Base-by-base conservation (phyloP, 768 basidiomycete genomes). In the Boletus rufocinnamomeus region DNA sequence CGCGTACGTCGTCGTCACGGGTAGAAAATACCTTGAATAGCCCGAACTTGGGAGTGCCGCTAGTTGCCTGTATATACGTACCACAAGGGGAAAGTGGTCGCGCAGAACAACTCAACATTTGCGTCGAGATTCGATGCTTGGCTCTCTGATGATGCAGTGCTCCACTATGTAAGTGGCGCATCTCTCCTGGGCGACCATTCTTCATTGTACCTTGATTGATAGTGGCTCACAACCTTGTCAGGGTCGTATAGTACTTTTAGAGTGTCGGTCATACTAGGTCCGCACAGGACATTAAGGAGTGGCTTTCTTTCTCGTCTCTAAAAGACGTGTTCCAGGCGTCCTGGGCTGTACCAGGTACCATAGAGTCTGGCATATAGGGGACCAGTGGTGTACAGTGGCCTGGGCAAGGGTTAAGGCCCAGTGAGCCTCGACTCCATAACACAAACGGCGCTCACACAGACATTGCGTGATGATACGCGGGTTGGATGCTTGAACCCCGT, bases 241-340 rank as follows among this genome's bases (percentile, higher is more conserved):
- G 80, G 78, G 54, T 84, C 77, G 66, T 86, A 85, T 0, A 82
- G 80, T n/a, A 21, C 17, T 19, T n/a, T n/a, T n/a, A n/a, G n/a
- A n/a, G n/a, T n/a, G n/a, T 3, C 5, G 16, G 35, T 37, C 16
- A 37, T 17, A 37, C 30, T 30, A 6, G 32, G 32, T 13, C 11
- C 13, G 13, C 32, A 34, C 32, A 34, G 38, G 16, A 38, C 37
- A 16, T 38, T 19, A 19, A 38, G 37, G 14, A 19, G 37, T 66
- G 76, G 72, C 53, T 44, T 27, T 23, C 34, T 69, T 69, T 28
- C 19, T 57, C 60, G 58, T 61, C 47, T 51, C 38, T 19, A 10
- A 32, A 43, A 27, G 38, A 45, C n/a, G 30, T 25, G 25, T 25
- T 40, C 5, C 34, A n/a, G 44, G 44, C n/a, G 8, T 28, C 54